Evolutionary conservation across 2,329 filamentous ascomycete species (phyloP).

Genomic region (Gaeumannomyces tritici): DNA sequence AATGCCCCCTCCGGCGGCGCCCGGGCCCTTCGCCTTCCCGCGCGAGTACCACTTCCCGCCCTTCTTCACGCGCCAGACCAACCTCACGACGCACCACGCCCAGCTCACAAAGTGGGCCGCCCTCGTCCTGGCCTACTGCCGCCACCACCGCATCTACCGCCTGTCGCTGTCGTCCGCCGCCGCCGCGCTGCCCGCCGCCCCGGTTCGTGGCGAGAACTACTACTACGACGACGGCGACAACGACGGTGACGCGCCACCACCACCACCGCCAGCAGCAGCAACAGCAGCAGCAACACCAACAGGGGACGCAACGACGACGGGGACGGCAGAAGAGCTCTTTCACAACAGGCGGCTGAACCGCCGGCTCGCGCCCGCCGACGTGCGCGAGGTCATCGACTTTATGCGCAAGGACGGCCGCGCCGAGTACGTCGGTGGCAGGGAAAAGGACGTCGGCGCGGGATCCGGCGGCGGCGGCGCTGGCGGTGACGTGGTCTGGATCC

Average conservation of each 20-base stretch:
- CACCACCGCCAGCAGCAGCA: constrained; percentile 17
- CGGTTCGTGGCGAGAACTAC: constrained; percentile 17
- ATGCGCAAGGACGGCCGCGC: constrained; percentile 50
- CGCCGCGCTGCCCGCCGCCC: constrained; percentile 28
- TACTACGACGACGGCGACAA: not conserved
- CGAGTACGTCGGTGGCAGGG: constrained; percentile 49
- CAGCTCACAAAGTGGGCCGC: constrained; percentile 81
- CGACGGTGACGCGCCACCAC: too few relatives aligned
- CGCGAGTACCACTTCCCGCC: constrained; percentile 67
- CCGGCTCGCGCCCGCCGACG: constrained; percentile 38
- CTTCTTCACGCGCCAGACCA: constrained; percentile 77
- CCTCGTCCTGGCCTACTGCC: constrained; percentile 77
- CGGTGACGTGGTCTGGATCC: constrained; percentile 58
- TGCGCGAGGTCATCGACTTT: constrained; percentile 47
- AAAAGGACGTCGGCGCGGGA: constrained; percentile 19
- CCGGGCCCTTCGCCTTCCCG: constrained; percentile 42
- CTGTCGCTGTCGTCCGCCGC: constrained; percentile 46
- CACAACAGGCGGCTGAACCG: constrained; percentile 44
- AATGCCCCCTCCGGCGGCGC: constrained; percentile 2
- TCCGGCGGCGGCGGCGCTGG: constrained; percentile 18
- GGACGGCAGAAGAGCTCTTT: constrained; percentile 37
- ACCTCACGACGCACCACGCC: constrained; percentile 61
- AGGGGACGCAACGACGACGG: not conserved
- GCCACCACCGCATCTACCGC: constrained; percentile 65
- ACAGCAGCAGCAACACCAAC: not conserved